Conservation (phyloP, 2,329 filamentous ascomycete genomes). For the Colletotrichum spaethianum region DNA sequence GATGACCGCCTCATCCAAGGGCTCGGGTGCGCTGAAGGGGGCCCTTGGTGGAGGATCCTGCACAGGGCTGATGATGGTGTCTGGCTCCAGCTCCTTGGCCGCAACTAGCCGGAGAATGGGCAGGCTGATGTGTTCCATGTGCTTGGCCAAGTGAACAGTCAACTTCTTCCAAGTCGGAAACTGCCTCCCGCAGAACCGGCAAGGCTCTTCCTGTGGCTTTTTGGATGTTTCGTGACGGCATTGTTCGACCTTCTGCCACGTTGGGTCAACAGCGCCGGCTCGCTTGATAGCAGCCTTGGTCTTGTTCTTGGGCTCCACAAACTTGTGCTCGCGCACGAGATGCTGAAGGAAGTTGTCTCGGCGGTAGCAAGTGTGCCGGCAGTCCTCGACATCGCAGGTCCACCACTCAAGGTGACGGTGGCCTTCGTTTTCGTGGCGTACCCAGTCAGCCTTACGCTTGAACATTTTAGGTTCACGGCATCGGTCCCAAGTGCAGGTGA, state of each 20-base stretch:
- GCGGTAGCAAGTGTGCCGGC: constrained; percentile 85
- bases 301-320: constrained; percentile 84
- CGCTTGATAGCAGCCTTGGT: constrained; percentile 78
- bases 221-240: constrained; percentile 80
- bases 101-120: constrained; percentile 78
- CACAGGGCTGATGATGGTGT: constrained; percentile 78
- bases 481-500: constrained; percentile 89
- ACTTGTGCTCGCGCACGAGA: constrained; percentile 91
- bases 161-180: constrained; percentile 93
- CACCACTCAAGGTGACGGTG: constrained; percentile 94
- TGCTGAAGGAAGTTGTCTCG: constrained; percentile 96
- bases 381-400: constrained; percentile 86
- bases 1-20: constrained; percentile 47
- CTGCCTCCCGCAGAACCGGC: constrained; percentile 86
- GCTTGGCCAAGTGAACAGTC: constrained; percentile 92
- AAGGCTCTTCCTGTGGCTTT: constrained; percentile 81
- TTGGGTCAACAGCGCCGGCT: constrained; percentile 70
- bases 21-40: constrained; percentile 48
- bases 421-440: constrained; percentile 92
- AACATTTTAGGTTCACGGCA: constrained; percentile 92
- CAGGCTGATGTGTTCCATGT: constrained; percentile 93
- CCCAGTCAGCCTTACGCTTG: constrained; percentile 96
- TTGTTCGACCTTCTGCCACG: constrained; percentile 83
- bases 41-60: constrained; percentile 66
- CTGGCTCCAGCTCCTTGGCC: constrained; percentile 65